Evolutionary conservation across 345 rosid genomes (phyloP).

Genomic region (Abelmoschus esculentus): DNA sequence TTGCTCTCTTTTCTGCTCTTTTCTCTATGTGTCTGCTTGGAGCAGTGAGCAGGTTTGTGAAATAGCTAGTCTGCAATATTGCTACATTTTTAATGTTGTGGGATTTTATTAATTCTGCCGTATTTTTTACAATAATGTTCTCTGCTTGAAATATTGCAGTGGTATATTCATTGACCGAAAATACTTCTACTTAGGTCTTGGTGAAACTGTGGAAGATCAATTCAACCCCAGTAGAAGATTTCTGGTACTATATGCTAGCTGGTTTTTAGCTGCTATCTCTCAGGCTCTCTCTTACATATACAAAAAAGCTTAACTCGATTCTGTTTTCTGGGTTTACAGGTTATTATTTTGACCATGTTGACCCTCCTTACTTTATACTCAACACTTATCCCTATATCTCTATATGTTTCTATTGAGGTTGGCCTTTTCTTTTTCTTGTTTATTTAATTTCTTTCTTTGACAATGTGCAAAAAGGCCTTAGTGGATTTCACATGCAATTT

Average conservation of each 20-base stretch:
- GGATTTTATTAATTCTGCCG: slow-evolving; percentile 6
- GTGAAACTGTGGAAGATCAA: slow-evolving; percentile 31
- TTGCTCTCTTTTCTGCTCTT: slow-evolving; percentile 75
- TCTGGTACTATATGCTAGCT: slow-evolving; percentile 43
- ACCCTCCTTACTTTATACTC: slow-evolving; percentile 93
- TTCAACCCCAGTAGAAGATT: slow-evolving; percentile 72
- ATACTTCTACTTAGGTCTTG: slow-evolving; percentile 63
- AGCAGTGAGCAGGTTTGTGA: slow-evolving; percentile 72
- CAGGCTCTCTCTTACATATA: background rate
- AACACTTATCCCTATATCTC: slow-evolving; percentile 91
- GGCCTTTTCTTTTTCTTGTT: slow-evolving; percentile 7
- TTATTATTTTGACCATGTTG: slow-evolving; percentile 63
- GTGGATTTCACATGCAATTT: slow-evolving; percentile 15
- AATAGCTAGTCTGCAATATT: slow-evolving; percentile 10
- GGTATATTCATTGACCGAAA: slow-evolving; percentile 71
- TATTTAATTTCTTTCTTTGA: background rate
- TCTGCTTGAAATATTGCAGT: slow-evolving; percentile 46
- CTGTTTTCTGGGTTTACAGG: slow-evolving; percentile 44
- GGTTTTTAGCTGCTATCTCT: slow-evolving; percentile 6
- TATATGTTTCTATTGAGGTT: slow-evolving; percentile 98
- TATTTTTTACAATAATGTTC: slow-evolving; percentile 13
- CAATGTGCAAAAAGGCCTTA: slow-evolving; percentile 6
- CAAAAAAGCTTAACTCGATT: background rate
- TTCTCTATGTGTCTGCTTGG: slow-evolving; percentile 86
- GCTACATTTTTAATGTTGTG: slow-evolving; percentile 12